Evolutionary conservation across 805 yeast genomes (phyloP).

Genomic region (Spathaspora arborariae): DNA sequence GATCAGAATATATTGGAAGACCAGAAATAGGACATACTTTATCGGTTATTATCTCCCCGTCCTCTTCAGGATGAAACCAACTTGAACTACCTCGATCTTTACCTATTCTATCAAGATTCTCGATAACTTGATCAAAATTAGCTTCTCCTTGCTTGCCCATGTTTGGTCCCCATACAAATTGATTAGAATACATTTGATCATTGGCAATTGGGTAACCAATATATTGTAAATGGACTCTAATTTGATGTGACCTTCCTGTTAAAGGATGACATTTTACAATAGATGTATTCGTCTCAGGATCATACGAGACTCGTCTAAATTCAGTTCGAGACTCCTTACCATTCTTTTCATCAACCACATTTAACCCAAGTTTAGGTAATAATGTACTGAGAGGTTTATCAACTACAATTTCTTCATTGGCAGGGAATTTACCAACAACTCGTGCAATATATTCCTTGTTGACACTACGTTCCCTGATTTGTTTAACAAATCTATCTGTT

Average conservation of each 20-base stretch:
- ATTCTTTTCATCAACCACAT: conserved; percentile 43
- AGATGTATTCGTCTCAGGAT: conserved; percentile 51
- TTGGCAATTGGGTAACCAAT: conserved; percentile 48
- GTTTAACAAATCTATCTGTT: conserved; percentile 72
- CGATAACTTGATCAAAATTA: conserved; percentile 45
- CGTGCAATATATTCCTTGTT: conserved; percentile 81
- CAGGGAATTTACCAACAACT: conserved; percentile 83
- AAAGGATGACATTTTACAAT: conserved; percentile 80
- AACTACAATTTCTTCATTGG: conserved; percentile 42
- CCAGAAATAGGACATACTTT: conserved; percentile 64
- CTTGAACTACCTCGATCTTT: conserved; percentile 63
- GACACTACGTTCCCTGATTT: conserved; percentile 69
- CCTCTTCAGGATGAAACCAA: conserved; percentile 56
- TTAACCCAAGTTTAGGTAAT: conserved; percentile 71
- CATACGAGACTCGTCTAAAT: conserved; percentile 65
- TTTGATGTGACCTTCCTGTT: conserved; percentile 95
- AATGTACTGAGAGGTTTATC: conserved; percentile 67
- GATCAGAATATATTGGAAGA: conserved; percentile 74
- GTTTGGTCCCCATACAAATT: conserved; percentile 70
- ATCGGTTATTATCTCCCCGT: conserved; percentile 66
- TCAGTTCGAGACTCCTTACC: conserved; percentile 74
- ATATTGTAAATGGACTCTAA: conserved; percentile 86
- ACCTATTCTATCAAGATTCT: conserved; percentile 60
- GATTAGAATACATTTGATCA: conserved; percentile 78
- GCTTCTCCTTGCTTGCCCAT: conserved; percentile 63